Evolutionary conservation across 148 eudicot genomes (phyloP).

Genomic region (Amaranthus cruentus): DNA sequence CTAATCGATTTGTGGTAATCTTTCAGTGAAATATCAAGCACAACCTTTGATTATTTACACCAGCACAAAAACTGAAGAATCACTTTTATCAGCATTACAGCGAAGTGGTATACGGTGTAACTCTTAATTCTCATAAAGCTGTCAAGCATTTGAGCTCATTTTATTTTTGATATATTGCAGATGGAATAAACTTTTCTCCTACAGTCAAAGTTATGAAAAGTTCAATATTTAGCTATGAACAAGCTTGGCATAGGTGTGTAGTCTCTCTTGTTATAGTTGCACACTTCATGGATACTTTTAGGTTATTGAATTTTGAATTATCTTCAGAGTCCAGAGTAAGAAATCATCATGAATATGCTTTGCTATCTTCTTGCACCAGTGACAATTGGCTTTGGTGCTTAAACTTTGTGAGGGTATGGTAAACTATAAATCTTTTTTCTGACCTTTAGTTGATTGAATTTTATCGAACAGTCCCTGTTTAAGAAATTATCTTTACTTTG

Average conservation of each 20-base stretch:
- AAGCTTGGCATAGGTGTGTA: conserved; percentile 97
- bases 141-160: conserved; percentile 17
- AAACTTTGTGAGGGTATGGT: not conserved
- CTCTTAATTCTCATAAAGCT: conserved; percentile 2
- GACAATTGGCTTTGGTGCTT: not conserved
- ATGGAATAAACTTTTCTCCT: conserved; percentile 49
- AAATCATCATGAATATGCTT: not conserved
- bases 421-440: not conserved
- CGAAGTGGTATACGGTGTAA: conserved; percentile 50
- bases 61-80: conserved; percentile 85
- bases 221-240: conserved; percentile 85
- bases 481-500: not conserved
- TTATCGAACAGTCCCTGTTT: not conserved
- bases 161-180: conserved; percentile 39
- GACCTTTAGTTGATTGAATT: not conserved
- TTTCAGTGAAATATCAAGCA: conserved; percentile 88
- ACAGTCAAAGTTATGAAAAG: conserved; percentile 91
- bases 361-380: not conserved
- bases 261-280: not conserved
- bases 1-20: conserved; percentile 14
- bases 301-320: not conserved
- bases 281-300: not conserved
- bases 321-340: not conserved
- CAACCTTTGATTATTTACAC: conserved; percentile 74
- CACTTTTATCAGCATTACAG: conserved; percentile 73